phyloP scores from a whole-genome alignment of 495 filamentous ascomycete genomes.

The Echria macrotheca region DNA sequence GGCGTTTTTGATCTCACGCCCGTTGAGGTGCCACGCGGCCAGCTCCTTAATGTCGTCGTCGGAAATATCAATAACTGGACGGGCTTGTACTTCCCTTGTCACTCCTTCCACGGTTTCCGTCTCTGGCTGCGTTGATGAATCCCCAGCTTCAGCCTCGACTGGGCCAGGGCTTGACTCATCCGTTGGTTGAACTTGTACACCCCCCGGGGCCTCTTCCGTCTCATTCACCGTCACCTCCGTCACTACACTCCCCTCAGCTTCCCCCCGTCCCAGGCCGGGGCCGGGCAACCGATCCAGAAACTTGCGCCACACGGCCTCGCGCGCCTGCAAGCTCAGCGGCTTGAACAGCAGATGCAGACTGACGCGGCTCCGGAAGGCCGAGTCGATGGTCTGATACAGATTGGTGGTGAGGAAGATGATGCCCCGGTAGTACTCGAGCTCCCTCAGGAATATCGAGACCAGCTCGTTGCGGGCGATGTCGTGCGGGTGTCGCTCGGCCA shows the following conservation, averaged over 20 bases:
- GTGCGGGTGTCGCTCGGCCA: slow-evolving; percentile 38
- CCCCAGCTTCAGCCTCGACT: no score
- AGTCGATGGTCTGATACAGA: slow-evolving; percentile 31
- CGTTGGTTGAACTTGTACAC: no score
- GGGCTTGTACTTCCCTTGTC: no score
- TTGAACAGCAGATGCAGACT: slow-evolving; percentile 29
- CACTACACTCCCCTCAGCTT: no score
- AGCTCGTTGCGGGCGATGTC: slow-evolving; percentile 50
- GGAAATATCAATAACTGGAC: no score
- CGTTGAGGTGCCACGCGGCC: slow-evolving; percentile 48
- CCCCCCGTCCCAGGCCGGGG: no score
- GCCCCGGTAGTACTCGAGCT: slow-evolving; percentile 52
- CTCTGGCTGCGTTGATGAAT: no score
- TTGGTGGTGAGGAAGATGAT: slow-evolving; percentile 49
- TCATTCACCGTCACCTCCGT: no score
- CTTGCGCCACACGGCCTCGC: slow-evolving; percentile 29
- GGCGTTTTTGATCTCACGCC: slow-evolving; percentile 60
- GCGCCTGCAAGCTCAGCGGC: slow-evolving; percentile 21
- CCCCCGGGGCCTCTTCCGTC: no score
- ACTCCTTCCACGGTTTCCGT: no score
- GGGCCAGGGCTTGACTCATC: no score
- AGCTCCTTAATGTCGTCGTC: slow-evolving; percentile 43
- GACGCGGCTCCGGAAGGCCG: slow-evolving; percentile 31
- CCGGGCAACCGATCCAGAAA: slow-evolving; percentile 26
- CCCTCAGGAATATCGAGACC: slow-evolving; percentile 47